Percentiles rank a stretch among this genome's conserved stretches.
Evolutionary conservation across 192 early-diverging fungal species (phyloP).

Genomic region (Mycoemilia scoparia): DNA sequence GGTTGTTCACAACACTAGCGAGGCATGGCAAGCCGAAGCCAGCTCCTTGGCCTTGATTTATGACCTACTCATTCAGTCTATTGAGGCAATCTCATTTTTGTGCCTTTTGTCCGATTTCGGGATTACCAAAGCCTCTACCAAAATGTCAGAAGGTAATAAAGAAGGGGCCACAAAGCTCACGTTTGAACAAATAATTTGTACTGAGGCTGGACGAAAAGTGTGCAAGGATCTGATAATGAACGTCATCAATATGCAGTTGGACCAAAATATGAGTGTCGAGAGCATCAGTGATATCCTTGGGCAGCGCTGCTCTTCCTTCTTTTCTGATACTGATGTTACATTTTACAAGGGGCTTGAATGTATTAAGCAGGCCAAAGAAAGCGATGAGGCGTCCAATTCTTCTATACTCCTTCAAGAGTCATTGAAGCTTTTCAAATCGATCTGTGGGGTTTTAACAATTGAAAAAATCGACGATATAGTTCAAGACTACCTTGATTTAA

Average conservation of each 20-base stretch:
- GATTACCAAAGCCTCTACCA: constrained; percentile 29
- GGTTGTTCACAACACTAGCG: constrained; percentile 10
- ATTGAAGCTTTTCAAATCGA: constrained; percentile 23
- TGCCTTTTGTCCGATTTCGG: constrained; percentile 45
- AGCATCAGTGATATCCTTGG: constrained; percentile 41
- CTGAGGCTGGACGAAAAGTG: constrained; percentile 31
- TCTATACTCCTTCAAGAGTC: constrained; percentile 21
- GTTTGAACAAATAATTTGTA: constrained; percentile 37
- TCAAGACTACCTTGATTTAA: constrained; percentile 26
- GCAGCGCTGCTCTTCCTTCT: constrained; percentile 43
- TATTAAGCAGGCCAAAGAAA: constrained; percentile 29
- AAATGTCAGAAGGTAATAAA: constrained; percentile 27
- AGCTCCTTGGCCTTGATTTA: constrained; percentile 37
- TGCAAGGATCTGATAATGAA: constrained; percentile 43
- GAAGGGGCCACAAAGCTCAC: constrained; percentile 27
- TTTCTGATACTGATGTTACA: constrained; percentile 39
- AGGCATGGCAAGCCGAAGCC: constrained; percentile 39
- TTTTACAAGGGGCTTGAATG: constrained; percentile 45
- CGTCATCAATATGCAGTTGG: constrained; percentile 40
- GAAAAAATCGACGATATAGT: constrained; percentile 30
- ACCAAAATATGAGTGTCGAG: constrained; percentile 31
- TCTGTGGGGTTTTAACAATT: constrained; percentile 23
- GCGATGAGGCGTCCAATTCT: constrained; percentile 25
- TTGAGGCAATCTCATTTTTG: constrained; percentile 50
- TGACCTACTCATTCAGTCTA: constrained; percentile 32